These are phyloP conservation scores for Pseudonitzschia delicatissima DNA, from an alignment of 108 stramenopile genomes.

Conservation along the genomic window DNA sequence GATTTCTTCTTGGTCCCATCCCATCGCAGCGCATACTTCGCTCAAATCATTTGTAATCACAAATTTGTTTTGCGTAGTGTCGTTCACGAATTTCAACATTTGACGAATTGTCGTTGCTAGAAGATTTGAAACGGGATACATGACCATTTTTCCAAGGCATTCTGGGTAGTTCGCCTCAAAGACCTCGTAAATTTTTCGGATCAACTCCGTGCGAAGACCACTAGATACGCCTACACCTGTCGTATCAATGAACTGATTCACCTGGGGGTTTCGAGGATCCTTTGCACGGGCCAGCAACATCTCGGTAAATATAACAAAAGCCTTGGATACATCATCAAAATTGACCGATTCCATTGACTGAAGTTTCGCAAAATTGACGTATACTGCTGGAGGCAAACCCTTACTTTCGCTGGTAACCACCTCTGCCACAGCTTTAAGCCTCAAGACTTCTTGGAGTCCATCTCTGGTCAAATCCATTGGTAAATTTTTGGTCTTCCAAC, in stretches of 20 bases:
- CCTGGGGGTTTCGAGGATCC: conserved; percentile 64
- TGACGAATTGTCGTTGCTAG: conserved; percentile 49
- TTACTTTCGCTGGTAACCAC: conserved; percentile 34
- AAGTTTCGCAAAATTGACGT: conserved; percentile 76
- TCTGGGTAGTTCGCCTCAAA: conserved; percentile 87
- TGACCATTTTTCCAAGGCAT: conserved; percentile 70
- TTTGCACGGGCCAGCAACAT: conserved; percentile 52
- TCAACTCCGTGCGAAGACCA: conserved; percentile 59
- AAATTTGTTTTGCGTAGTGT: conserved; percentile 78
- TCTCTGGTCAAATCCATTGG: conserved; percentile 72
- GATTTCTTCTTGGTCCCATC: conserved; percentile 72
- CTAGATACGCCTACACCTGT: conserved; percentile 60
- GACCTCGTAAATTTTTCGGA: conserved; percentile 65
- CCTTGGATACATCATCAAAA: conserved; percentile 62
- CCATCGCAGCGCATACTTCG: conserved; percentile 71
- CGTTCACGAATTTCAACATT: conserved; percentile 77
- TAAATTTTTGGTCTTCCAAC: conserved; percentile 65
- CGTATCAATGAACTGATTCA: conserved; percentile 76
- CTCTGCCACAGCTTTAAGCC: conserved; percentile 64
- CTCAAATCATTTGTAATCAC: conserved; percentile 71
- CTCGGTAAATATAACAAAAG: conserved; percentile 80
- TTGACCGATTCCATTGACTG: conserved; percentile 41
- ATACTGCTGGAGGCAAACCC: conserved; percentile 57
- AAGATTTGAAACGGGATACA: conserved; percentile 75
- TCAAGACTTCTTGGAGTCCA: conserved; percentile 57